phyloP scores from a whole-genome alignment of 208 protist genomes.

The Leptomonas pyrrhocoris region DNA sequence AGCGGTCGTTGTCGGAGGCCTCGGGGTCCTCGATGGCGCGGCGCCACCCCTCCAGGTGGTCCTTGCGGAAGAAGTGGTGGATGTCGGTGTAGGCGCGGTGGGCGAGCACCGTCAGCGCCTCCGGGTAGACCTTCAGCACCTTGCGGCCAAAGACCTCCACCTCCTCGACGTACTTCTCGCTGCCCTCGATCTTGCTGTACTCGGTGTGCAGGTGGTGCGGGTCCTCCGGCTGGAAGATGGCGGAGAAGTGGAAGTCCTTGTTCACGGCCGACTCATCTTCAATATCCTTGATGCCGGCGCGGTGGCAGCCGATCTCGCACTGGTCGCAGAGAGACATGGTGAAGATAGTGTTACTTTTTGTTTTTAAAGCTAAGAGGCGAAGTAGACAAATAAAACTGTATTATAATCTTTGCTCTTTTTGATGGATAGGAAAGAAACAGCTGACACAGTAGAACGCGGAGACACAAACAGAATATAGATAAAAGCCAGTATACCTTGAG shows the following conservation, averaged over 20 bases:
- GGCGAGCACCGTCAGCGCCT: conserved; percentile 90
- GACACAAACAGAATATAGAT: no score
- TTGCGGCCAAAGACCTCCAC: conserved; percentile 71
- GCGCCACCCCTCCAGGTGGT: conserved; percentile 94
- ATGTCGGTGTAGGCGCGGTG: conserved; percentile 93
- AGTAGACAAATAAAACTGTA: background rate
- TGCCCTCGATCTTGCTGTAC: conserved; percentile 84
- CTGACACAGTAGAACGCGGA: no score
- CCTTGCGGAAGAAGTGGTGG: conserved; percentile 94
- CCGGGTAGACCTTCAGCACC: conserved; percentile 90
- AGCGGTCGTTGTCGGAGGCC: conserved; percentile 96
- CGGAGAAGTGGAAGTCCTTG: conserved; percentile 74
- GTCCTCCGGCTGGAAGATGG: conserved; percentile 86
- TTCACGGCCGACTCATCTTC: conserved; percentile 60
- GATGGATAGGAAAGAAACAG: no score
- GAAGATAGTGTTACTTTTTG: background rate
- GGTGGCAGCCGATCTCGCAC: conserved; percentile 70
- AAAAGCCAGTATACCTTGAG: no score
- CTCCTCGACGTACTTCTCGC: conserved; percentile 81
- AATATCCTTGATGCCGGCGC: conserved; percentile 63
- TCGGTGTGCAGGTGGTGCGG: conserved; percentile 80
- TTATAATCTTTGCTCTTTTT: no score
- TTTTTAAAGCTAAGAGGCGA: background rate
- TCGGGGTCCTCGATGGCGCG: conserved; percentile 96
- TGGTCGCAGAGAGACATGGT: conserved; percentile 65